These are phyloP conservation scores for Stephania cephalantha DNA, from an alignment of 164 flowering plant genomes.

Conservation along the genomic window DNA sequence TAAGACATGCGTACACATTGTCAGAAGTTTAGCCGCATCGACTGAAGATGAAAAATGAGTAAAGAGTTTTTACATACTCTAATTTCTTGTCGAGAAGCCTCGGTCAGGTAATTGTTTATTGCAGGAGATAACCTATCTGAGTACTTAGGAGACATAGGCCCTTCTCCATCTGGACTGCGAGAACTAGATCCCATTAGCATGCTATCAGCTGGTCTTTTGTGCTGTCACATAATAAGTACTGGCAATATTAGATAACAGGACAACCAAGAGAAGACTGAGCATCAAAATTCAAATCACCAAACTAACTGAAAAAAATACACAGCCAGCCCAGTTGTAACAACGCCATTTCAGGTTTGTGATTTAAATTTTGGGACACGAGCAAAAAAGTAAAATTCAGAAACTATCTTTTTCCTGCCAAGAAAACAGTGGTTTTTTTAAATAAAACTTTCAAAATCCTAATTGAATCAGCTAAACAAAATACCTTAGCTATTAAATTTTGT, in stretches of 20 bases:
- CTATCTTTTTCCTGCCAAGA: too few relatives aligned
- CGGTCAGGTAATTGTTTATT: constrained; percentile 80
- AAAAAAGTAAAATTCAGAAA: too few relatives aligned
- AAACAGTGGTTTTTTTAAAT: too few relatives aligned
- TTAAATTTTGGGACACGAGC: too few relatives aligned
- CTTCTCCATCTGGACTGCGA: constrained; percentile 75
- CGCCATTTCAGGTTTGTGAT: neutral
- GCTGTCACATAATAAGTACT: constrained; percentile 46
- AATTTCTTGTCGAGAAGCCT: constrained; percentile 96
- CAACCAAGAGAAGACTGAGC: neutral
- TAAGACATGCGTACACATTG: neutral
- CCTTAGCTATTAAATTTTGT: too few relatives aligned
- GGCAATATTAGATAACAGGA: neutral
- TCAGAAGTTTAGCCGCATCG: neutral
- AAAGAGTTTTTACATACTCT: constrained; percentile 39
- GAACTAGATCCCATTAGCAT: constrained; percentile 83
- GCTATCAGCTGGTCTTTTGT: constrained; percentile 72
- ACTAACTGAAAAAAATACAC: neutral
- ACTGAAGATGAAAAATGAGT: neutral
- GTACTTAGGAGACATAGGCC: constrained; percentile 74
- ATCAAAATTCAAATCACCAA: neutral
- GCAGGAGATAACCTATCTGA: constrained; percentile 97
- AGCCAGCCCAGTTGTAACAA: neutral
- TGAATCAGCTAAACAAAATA: too few relatives aligned
- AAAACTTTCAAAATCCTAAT: too few relatives aligned